phyloP scores from a whole-genome alignment of 768 basidiomycete genomes.

The Mycena venus region DNA sequence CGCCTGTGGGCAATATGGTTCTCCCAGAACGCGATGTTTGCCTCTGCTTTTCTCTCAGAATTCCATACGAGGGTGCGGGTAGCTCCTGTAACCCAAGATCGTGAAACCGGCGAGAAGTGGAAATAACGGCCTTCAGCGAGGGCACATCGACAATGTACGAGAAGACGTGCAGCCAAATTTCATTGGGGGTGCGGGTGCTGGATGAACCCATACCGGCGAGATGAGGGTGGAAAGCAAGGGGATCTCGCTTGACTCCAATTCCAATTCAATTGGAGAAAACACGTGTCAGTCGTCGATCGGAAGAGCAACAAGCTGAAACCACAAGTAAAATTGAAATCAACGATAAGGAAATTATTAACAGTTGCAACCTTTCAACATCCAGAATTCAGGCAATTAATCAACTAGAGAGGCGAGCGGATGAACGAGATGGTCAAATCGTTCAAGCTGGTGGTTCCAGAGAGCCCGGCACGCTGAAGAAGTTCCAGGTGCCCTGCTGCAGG shows the following conservation, averaged over 20 bases:
- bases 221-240: no score
- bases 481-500: no score
- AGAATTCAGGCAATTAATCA: neutral
- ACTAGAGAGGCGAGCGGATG: neutral
- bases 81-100: constrained; percentile 4
- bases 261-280: no score
- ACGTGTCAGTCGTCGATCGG: no score
- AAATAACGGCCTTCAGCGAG: neutral
- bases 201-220: neutral
- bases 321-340: no score
- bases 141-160: neutral
- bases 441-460: neutral
- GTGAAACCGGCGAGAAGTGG: neutral
- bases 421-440: neutral
- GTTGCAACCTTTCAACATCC: neutral
- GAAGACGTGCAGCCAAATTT: constrained; percentile 4
- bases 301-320: no score
- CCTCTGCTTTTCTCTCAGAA: neutral
- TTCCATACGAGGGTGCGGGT: neutral
- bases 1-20: neutral
- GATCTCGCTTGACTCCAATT: no score
- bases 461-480: no score
- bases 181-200: neutral
- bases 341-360: no score
- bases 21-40: neutral